phyloP scores from a whole-genome alignment of 73 alveolate genomes.

The Paramecium sonneborni region DNA sequence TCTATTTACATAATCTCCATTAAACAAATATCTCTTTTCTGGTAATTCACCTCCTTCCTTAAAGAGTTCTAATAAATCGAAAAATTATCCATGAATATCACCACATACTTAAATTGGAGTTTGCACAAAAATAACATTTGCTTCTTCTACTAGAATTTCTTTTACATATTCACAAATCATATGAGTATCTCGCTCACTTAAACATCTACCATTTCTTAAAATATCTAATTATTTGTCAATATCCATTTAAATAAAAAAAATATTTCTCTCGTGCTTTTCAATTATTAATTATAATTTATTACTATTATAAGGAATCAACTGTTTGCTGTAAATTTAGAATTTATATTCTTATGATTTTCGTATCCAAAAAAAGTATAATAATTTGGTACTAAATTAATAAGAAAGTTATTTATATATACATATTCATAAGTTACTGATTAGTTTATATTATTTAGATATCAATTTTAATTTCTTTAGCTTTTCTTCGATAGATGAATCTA shows the following conservation, averaged over 20 bases:
- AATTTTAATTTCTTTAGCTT: neutral
- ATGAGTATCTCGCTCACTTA: slow-evolving; percentile 88
- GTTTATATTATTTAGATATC: neutral
- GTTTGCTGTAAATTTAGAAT: too few species aligned
- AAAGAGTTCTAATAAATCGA: slow-evolving; percentile 86
- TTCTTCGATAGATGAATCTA: neutral
- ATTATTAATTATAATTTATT: neutral
- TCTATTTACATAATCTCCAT: slow-evolving; percentile 92
- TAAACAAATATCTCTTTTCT: slow-evolving; percentile 72
- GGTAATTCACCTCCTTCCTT: slow-evolving; percentile 81
- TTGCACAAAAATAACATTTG: slow-evolving; percentile 91
- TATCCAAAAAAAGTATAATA: neutral
- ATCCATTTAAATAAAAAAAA: slow-evolving; percentile 46
- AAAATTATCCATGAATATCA: slow-evolving; percentile 97
- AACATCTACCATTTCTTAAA: slow-evolving; percentile 79
- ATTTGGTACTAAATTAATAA: neutral
- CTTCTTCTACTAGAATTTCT: slow-evolving; percentile 86
- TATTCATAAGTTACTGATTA: neutral
- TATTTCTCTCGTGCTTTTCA: too few species aligned
- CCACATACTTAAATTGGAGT: slow-evolving; percentile 98
- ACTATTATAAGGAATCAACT: too few species aligned
- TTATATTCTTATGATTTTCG: too few species aligned
- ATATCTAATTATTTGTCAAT: slow-evolving; percentile 83
- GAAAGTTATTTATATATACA: neutral
- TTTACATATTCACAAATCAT: slow-evolving; percentile 87